Conservation (phyloP, 257 asterid genomes). For the Solanum piurae region DNA sequence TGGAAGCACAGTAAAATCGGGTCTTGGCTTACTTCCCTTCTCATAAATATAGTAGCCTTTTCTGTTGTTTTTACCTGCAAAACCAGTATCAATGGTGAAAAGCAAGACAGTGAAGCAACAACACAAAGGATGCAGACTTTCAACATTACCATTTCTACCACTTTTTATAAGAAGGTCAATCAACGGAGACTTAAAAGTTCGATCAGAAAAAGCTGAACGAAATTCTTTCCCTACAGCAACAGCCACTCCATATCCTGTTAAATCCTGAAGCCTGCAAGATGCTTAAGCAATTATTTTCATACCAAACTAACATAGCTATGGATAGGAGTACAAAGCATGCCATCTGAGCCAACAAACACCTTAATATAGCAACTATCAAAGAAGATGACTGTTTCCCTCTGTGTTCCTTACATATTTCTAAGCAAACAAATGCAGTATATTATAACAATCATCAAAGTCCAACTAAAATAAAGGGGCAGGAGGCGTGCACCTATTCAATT, state of each 20-base stretch:
- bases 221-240: conserved; percentile 60
- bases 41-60: conserved; percentile 79
- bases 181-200: conserved; percentile 62
- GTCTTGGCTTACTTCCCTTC: conserved; percentile 90
- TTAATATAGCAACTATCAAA: not conserved
- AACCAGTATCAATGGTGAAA: not conserved
- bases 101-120: not conserved
- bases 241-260: conserved; percentile 93
- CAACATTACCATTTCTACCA: conserved; percentile 72
- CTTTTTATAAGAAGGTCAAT: conserved; percentile 61
- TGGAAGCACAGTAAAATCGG: conserved; percentile 74
- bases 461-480: not conserved
- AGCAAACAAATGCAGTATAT: not conserved
- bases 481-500: not conserved
- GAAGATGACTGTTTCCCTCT: not conserved
- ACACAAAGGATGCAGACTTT: not conserved
- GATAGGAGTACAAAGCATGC: not conserved
- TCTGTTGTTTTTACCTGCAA: conserved; percentile 85
- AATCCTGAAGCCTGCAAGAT: conserved; percentile 74
- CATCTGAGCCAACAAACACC: not conserved
- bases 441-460: not conserved
- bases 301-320: not conserved
- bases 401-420: not conserved
- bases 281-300: not conserved
- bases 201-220: conserved; percentile 57